phyloP scores from a whole-genome alignment of 257 asterid species.

The Asclepias syriaca region DNA sequence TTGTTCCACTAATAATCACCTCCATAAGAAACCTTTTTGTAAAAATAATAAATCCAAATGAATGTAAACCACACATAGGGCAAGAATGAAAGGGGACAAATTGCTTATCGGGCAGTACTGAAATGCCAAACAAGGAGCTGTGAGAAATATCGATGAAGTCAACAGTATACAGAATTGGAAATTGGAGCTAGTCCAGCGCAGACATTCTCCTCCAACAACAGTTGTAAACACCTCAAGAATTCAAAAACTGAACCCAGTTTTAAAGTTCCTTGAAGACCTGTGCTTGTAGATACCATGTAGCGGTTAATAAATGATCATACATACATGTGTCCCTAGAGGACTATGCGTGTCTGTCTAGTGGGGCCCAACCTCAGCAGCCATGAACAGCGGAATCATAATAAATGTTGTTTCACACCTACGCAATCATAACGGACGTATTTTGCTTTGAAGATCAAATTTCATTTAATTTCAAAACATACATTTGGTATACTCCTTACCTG shows the following conservation, averaged over 20 bases:
- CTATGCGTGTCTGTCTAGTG: neutral
- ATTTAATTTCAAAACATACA: neutral
- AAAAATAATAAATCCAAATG: neutral
- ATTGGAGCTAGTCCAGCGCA: neutral
- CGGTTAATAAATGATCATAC: neutral
- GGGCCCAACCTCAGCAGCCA: neutral
- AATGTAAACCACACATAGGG: neutral
- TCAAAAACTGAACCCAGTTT: no score
- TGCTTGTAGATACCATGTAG: neutral
- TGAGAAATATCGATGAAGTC: neutral
- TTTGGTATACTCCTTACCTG: neutral
- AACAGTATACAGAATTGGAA: neutral
- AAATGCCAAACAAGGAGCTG: neutral
- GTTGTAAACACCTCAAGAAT: neutral
- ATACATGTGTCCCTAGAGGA: neutral
- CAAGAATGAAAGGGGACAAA: neutral
- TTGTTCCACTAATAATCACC: neutral
- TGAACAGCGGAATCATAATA: no score
- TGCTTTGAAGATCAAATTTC: neutral
- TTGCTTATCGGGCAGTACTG: neutral
- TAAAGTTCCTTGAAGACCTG: neutral
- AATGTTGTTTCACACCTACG: no score
- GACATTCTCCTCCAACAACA: neutral
- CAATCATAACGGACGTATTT: neutral
- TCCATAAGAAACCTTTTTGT: neutral